phyloP scores from a whole-genome alignment of 768 basidiomycete genomes.

The Pulveroboletus frians region DNA sequence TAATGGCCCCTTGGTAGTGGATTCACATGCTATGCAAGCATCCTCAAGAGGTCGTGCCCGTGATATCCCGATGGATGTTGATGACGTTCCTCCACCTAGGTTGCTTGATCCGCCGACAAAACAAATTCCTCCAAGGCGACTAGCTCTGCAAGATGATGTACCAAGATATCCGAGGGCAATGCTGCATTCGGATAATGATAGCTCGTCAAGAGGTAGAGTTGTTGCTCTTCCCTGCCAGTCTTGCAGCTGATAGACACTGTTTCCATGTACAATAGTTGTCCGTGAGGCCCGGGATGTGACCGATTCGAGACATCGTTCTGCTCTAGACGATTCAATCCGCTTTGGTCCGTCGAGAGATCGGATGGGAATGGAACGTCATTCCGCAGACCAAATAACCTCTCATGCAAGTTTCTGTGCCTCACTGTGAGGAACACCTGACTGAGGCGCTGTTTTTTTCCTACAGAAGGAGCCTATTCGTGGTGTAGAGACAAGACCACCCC shows the following conservation, averaged over 20 bases:
- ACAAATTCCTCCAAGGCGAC: conserved; percentile 14
- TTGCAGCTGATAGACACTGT: background rate
- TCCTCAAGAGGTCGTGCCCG: conserved; percentile 18
- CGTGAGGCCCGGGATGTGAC: conserved; percentile 19
- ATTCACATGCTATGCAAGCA: conserved; percentile 17
- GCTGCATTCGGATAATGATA: conserved; percentile 24
- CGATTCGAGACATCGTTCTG: conserved; percentile 18
- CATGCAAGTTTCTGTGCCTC: conserved; percentile 13
- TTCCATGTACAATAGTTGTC: background rate
- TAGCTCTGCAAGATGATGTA: conserved; percentile 22
- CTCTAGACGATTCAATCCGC: conserved; percentile 14
- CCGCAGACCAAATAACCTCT: conserved; percentile 11
- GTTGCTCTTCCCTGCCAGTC: background rate
- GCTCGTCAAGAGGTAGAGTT: conserved; percentile 12
- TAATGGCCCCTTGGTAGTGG: conserved; percentile 9
- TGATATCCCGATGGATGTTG: conserved; percentile 26
- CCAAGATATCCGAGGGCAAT: conserved; percentile 37
- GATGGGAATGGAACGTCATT: conserved; percentile 14
- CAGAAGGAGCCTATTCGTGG: conserved; percentile 21
- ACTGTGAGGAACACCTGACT: background rate
- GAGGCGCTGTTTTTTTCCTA: background rate
- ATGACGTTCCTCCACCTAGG: conserved; percentile 20
- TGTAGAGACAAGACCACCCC: conserved; percentile 11
- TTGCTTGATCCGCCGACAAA: conserved; percentile 16
- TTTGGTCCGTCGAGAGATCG: conserved; percentile 17